Conservation (phyloP, 75 land plant genomes). For the Cunninghamia lanceolata region DNA sequence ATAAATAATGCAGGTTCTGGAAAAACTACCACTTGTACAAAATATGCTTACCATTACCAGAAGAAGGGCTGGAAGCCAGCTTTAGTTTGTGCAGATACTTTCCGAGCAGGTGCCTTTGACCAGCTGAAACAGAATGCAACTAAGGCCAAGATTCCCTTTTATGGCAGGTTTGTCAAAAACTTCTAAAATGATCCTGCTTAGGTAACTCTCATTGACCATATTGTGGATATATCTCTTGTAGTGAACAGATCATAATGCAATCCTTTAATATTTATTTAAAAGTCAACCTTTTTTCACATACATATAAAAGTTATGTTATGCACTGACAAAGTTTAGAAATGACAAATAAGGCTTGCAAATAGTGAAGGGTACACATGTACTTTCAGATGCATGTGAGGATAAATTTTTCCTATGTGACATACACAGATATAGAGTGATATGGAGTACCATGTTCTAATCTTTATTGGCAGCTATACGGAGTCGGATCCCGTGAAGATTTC, state of each 20-base stretch:
- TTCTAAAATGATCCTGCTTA: background rate
- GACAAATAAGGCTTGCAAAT: background rate
- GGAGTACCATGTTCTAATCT: background rate
- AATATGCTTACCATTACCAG: slow-evolving; percentile 43
- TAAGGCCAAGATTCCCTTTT: slow-evolving; percentile 51
- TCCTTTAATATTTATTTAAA: background rate
- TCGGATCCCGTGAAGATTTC: slow-evolving; percentile 45
- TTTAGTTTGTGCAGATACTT: slow-evolving; percentile 50
- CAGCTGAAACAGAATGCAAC: slow-evolving; percentile 57
- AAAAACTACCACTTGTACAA: slow-evolving; percentile 54
- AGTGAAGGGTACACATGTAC: background rate
- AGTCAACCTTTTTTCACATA: background rate
- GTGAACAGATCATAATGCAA: background rate
- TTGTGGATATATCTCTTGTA: background rate
- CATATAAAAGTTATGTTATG: background rate
- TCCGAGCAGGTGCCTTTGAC: slow-evolving; percentile 54
- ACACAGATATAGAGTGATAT: background rate
- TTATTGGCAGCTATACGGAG: slow-evolving; percentile 38
- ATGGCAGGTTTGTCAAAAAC: slow-evolving; percentile 27
- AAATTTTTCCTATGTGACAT: background rate
- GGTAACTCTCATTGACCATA: background rate
- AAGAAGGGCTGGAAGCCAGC: slow-evolving; percentile 51
- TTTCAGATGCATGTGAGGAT: background rate
- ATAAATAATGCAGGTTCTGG: slow-evolving; percentile 34
- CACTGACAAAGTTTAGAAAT: background rate